phyloP scores from a whole-genome alignment of 2,329 filamentous ascomycete species.

The Aspergillaceae sp. region DNA sequence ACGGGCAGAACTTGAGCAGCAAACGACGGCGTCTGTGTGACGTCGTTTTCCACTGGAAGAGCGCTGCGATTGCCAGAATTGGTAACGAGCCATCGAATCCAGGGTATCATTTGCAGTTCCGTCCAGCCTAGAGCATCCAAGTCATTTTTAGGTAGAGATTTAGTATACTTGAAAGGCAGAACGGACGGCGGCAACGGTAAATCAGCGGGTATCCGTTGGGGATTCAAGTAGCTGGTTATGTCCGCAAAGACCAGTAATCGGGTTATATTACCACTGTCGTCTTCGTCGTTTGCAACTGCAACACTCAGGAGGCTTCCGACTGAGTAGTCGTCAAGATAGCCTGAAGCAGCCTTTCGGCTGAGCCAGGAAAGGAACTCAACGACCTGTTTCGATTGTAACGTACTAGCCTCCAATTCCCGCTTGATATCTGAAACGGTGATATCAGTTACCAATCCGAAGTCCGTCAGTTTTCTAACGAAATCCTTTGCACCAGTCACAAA shows the following conservation, averaged over 20 bases:
- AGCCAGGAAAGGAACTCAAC: conserved; percentile 79
- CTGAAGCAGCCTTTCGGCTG: conserved; percentile 59
- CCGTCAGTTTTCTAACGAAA: conserved; percentile 72
- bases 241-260: conserved; percentile 68
- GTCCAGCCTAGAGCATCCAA: conserved; percentile 79
- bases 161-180: conserved; percentile 77
- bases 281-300: conserved; percentile 50
- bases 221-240: conserved; percentile 66
- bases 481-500: conserved; percentile 57
- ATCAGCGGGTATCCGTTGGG: conserved; percentile 69
- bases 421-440: conserved; percentile 83
- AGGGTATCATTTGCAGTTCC: conserved; percentile 73
- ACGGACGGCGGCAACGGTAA: conserved; percentile 73
- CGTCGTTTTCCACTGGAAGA: conserved; percentile 54
- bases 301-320: conserved; percentile 67
- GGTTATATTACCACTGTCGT: conserved; percentile 50
- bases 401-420: conserved; percentile 70
- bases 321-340: conserved; percentile 61
- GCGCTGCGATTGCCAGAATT: conserved; percentile 50
- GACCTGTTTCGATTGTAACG: conserved; percentile 69
- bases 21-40: conserved; percentile 65
- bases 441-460: conserved; percentile 77
- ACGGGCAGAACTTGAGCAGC: conserved; percentile 68
- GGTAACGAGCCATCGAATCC: conserved; percentile 73
- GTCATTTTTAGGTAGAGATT: conserved; percentile 55